A percentile compares a stretch with the other conserved stretches of the same genome.
Conservation (phyloP, 495 filamentous ascomycete species). For the Paragyromitra xinjiangensis region DNA sequence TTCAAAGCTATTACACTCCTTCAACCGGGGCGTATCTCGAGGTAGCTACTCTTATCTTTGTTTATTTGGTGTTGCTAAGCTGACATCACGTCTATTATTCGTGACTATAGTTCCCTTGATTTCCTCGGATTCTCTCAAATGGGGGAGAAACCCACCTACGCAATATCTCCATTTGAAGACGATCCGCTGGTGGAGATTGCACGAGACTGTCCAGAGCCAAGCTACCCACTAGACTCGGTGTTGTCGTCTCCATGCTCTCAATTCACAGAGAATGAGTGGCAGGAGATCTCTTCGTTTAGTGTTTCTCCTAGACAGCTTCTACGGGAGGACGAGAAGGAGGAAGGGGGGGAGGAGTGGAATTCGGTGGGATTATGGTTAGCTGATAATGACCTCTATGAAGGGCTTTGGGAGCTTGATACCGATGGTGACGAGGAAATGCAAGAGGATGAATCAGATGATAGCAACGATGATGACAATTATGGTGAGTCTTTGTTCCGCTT, state of each 20-base stretch:
- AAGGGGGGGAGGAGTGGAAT: not conserved
- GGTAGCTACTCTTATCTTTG: not conserved
- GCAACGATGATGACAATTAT: not conserved
- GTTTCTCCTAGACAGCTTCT: not conserved
- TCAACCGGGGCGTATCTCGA: not conserved
- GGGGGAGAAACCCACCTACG: conserved; percentile 14
- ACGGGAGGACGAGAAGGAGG: too few species aligned
- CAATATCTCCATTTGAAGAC: conserved; percentile 6
- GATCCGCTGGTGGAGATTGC: conserved; percentile 4
- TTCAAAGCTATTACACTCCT: not conserved
- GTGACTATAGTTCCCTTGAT: not conserved
- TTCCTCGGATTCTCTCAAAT: conserved; percentile 2
- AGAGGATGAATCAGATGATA: not conserved
- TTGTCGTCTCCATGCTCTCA: not conserved
- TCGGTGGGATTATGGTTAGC: conserved; percentile 13
- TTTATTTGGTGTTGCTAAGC: not conserved
- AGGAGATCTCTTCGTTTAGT: not conserved
- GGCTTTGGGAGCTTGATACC: not conserved
- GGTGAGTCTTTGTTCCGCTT: conserved; percentile 1
- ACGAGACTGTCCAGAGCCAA: not conserved
- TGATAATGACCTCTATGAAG: not conserved
- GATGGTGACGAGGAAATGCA: not conserved
- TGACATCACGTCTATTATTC: not conserved
- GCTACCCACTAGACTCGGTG: not conserved
- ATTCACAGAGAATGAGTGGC: not conserved